Evolutionary conservation across 1,284 basidiomycete species (phyloP), one percentile per base, ranked within the genome.

Genomic region (Neolentinus lepideus): DNA sequence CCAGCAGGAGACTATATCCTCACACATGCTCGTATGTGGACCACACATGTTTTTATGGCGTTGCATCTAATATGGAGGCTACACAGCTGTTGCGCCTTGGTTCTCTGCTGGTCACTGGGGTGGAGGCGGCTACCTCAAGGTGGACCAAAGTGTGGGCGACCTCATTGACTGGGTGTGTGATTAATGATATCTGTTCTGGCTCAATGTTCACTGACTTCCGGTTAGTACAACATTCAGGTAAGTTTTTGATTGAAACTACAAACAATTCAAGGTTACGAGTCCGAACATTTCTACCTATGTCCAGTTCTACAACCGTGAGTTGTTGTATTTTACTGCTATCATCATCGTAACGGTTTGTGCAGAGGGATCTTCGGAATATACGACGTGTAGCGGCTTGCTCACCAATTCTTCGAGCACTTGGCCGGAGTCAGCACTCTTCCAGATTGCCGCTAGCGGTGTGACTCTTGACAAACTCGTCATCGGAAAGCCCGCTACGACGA

Each of bases 281-380:
- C 51, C 33, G 10, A 31, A 45, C 26, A 25, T 56, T 45, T 38
- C 56, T 58, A 54, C 57, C 12, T 31, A 31, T 31, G n/a, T n/a
- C 16, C 64, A 84, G 75, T 85, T 85, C 68, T 85, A 85, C 66
- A 85, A 86, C 64, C 83, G 83, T 83, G 58, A 61, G 74, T 67
- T 21, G 12, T 19, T 26, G 14, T 29, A n/a, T 8, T 33, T 14
- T 33, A 14, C 33, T 55, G 19, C 25, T 47, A 22, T 19, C 19
- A 24, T 47, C 52, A 10, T 38, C 51, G 36, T n/a, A 9, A 33
- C 3, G 12, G 31, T 51, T 31, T 12, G 43, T 50, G 58, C 65
- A 83, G 81, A 84, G 75, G 81, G 81, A 24, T 65, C 70, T 11
- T 68, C 65, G 46, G 80, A 82, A 65, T 84, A 84, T 67, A 81